These are phyloP conservation scores for Lepiota brunneoincarnata DNA, from an alignment of 768 basidiomycete species.

Conservation along the genomic window DNA sequence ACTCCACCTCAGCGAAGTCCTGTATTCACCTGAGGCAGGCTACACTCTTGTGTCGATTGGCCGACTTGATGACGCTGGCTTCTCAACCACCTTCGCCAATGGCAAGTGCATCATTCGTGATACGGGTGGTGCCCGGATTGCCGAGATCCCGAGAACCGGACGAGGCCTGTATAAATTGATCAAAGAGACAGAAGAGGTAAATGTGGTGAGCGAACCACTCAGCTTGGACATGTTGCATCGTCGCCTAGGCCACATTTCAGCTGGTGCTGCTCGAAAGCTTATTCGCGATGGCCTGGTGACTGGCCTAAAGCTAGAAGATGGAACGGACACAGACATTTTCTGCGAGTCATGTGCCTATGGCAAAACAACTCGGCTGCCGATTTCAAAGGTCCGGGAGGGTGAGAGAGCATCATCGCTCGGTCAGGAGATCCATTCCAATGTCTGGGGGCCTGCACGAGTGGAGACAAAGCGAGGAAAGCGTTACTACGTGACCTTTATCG, in stretches of 20 bases:
- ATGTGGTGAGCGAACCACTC: too few species aligned
- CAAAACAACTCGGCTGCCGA: constrained; percentile 33
- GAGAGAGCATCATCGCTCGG: too few species aligned
- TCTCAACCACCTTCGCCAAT: not conserved
- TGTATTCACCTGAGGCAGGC: constrained; percentile 34
- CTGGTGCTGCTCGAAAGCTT: constrained; percentile 14
- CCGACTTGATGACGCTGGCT: not conserved
- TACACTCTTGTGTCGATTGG: constrained; percentile 26
- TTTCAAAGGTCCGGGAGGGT: constrained; percentile 24
- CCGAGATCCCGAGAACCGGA: constrained; percentile 11
- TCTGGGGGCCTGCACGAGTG: too few species aligned
- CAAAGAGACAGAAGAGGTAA: too few species aligned
- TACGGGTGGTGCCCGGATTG: constrained; percentile 17
- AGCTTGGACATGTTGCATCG: too few species aligned
- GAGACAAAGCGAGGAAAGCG: too few species aligned
- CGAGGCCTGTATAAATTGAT: too few species aligned
- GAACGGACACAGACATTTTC: too few species aligned
- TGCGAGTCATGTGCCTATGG: constrained; percentile 7
- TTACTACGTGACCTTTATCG: too few species aligned
- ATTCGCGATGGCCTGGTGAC: too few species aligned
- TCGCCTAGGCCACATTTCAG: not conserved
- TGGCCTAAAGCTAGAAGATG: too few species aligned
- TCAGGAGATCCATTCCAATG: too few species aligned
- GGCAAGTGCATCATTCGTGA: constrained; percentile 19
- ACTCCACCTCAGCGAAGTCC: constrained; percentile 28